Conservation (phyloP, 805 yeast species). For the Pichia gijzeniarum region DNA sequence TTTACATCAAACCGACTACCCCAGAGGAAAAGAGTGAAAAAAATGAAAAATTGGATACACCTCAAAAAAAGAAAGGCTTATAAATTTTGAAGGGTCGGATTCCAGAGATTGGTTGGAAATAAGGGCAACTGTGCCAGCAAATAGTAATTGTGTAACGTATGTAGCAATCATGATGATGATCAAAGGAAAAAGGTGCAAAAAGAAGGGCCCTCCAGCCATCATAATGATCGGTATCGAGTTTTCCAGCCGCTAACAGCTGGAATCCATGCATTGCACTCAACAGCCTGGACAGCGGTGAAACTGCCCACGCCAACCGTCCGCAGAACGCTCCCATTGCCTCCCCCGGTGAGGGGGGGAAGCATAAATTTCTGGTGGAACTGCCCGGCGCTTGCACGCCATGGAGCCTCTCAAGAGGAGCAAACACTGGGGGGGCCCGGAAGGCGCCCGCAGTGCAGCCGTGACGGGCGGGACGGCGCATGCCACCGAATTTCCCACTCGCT, state of each 20-base stretch:
- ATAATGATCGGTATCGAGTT: conserved; percentile 37
- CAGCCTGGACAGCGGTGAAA: conserved; percentile 16
- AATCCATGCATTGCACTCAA: conserved; percentile 37
- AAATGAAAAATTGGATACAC: background rate
- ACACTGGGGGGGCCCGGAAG: conserved; percentile 6
- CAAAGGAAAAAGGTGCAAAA: background rate
- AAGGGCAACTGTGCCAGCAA: too few species aligned
- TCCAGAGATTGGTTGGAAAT: too few species aligned
- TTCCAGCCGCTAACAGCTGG: conserved; percentile 18
- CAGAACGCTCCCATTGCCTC: conserved; percentile 32
- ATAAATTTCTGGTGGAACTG: conserved; percentile 32
- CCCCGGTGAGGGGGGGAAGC: conserved; percentile 5
- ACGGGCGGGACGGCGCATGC: conserved; percentile 25
- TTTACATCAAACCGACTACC: background rate
- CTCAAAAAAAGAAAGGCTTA: too few species aligned
- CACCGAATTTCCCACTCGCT: conserved; percentile 40
- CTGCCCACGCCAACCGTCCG: conserved; percentile 31
- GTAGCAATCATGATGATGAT: too few species aligned
- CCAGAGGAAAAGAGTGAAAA: background rate
- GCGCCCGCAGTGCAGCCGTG: conserved; percentile 20
- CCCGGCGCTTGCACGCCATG: conserved; percentile 35
- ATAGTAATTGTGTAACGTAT: too few species aligned
- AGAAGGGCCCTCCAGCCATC: conserved; percentile 8
- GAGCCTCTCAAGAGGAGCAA: conserved; percentile 32
- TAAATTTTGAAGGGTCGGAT: too few species aligned